These are phyloP conservation scores for Penicillium tannophilum DNA, from an alignment of 495 filamentous ascomycete genomes.

Conservation along the genomic window DNA sequence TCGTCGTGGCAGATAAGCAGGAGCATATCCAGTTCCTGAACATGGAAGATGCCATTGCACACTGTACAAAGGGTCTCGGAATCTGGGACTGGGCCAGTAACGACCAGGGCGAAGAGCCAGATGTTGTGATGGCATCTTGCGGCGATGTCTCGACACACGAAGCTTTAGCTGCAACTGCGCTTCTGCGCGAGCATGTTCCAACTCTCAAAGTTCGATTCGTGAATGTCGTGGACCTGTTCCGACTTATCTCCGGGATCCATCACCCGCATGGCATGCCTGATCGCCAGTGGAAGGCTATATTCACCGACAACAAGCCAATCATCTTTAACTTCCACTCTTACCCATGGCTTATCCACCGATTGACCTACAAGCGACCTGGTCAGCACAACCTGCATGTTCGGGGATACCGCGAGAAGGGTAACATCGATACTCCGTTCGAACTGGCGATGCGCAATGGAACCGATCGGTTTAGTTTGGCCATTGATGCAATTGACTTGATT, in stretches of 20 bases:
- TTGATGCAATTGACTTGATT: constrained; percentile 70
- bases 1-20: constrained; percentile 75
- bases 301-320: constrained; percentile 67
- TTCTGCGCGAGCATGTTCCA: constrained; percentile 65
- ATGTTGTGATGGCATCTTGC: constrained; percentile 69
- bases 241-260: constrained; percentile 62
- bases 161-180: constrained; percentile 65
- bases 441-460: constrained; percentile 71
- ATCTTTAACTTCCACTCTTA: constrained; percentile 82
- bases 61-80: constrained; percentile 69
- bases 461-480: constrained; percentile 70
- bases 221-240: constrained; percentile 76
- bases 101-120: constrained; percentile 63
- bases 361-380: constrained; percentile 69
- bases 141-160: constrained; percentile 73
- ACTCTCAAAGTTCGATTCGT: constrained; percentile 71
- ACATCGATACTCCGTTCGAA: constrained; percentile 75
- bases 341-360: constrained; percentile 72
- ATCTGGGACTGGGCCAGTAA: constrained; percentile 62
- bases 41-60: constrained; percentile 66
- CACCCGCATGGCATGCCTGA: constrained; percentile 70
- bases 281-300: constrained; percentile 61
- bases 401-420: constrained; percentile 76
- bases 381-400: constrained; percentile 65
- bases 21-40: constrained; percentile 70